Percentiles rank a stretch among this genome's conserved stretches.
These are phyloP conservation scores for Millerozyma miso DNA, from an alignment of 805 yeast species.

Conservation along the genomic window DNA sequence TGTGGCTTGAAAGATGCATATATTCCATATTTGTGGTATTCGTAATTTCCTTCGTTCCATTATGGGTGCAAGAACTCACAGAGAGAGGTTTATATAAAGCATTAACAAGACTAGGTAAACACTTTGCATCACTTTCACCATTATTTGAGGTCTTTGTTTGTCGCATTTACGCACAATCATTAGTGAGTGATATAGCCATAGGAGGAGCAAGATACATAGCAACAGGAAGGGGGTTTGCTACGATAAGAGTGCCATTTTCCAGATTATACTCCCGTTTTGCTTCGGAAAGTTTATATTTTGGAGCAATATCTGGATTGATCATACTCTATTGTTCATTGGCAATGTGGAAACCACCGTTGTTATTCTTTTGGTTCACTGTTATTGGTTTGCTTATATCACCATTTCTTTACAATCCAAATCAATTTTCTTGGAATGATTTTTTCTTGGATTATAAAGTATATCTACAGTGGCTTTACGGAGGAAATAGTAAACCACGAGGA, in stretches of 20 bases:
- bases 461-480: constrained; percentile 48
- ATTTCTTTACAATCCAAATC: constrained; percentile 73
- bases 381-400: constrained; percentile 67
- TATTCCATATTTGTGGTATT: constrained; percentile 78
- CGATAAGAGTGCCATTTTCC: constrained; percentile 73
- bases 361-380: constrained; percentile 73
- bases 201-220: constrained; percentile 89
- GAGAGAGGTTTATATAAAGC: constrained; percentile 82
- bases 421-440: constrained; percentile 64
- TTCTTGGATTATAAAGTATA: constrained; percentile 63
- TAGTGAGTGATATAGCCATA: constrained; percentile 65
- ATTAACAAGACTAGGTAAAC: constrained; percentile 63
- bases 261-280: constrained; percentile 75
- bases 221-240: constrained; percentile 85
- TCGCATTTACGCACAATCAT: constrained; percentile 69
- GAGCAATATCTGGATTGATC: constrained; percentile 47
- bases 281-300: constrained; percentile 59
- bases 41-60: constrained; percentile 75
- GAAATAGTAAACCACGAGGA: constrained; percentile 39
- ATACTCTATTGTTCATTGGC: constrained; percentile 54
- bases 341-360: constrained; percentile 56
- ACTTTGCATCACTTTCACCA: constrained; percentile 68
- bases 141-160: constrained; percentile 81
- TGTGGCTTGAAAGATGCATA: constrained; percentile 80
- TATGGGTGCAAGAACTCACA: constrained; percentile 72